phyloP scores from a whole-genome alignment of 495 filamentous ascomycete species.

The Trichocladium uniseriatum region DNA sequence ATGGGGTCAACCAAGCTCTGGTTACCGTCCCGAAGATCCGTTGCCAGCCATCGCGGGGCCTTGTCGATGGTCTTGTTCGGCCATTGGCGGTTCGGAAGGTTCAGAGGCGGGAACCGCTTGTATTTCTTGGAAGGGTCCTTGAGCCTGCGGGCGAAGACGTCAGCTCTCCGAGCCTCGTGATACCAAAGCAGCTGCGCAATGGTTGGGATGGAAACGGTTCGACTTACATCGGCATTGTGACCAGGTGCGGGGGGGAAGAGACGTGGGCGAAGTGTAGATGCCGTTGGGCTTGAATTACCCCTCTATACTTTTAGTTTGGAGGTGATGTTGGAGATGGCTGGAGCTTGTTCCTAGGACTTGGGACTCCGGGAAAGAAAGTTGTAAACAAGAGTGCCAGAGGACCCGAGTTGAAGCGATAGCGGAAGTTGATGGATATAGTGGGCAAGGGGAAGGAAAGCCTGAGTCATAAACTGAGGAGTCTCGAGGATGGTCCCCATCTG shows the following conservation, averaged over 20 bases:
- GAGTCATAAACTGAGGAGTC: conserved; percentile 19
- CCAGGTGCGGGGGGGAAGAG: conserved; percentile 1
- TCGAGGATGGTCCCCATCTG: neutral
- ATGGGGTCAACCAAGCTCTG: conserved; percentile 83
- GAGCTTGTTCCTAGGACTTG: neutral
- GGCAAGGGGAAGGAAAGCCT: conserved; percentile 1
- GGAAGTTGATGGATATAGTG: neutral
- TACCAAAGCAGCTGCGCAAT: neutral
- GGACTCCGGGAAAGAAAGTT: too few relatives aligned
- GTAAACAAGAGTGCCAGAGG: too few relatives aligned
- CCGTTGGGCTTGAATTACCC: neutral
- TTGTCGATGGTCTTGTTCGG: conserved; percentile 70
- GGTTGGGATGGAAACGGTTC: neutral
- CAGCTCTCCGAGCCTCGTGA: neutral
- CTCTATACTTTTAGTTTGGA: too few relatives aligned
- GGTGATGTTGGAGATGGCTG: neutral
- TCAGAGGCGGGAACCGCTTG: conserved; percentile 60
- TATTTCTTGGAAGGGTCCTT: conserved; percentile 93
- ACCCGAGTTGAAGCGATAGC: neutral
- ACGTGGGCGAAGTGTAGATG: neutral
- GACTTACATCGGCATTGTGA: conserved; percentile 33
- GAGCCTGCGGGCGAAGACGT: conserved; percentile 51
- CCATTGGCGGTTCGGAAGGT: conserved; percentile 87
- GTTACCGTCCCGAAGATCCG: conserved; percentile 81
- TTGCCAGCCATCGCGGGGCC: conserved; percentile 76